Evolutionary conservation across 805 yeast genomes (phyloP).

Genomic region (Candida glaebosa): DNA sequence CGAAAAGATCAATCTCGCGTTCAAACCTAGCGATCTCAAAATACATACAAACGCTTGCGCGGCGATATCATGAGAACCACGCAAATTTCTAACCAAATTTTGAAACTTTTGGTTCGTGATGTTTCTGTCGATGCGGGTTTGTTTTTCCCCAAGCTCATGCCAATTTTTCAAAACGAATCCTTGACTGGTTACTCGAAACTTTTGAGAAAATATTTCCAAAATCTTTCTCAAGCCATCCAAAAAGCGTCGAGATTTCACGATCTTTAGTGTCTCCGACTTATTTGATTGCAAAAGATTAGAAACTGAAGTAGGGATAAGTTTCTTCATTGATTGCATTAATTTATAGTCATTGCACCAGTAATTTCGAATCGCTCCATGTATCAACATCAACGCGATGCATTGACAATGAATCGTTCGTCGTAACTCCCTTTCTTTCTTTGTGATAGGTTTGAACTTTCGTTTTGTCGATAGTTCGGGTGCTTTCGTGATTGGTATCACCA

Average conservation of each 20-base stretch:
- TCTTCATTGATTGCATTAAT: constrained; percentile 39
- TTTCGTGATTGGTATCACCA: constrained; percentile 13
- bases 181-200: constrained; percentile 46
- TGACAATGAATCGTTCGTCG: constrained; percentile 58
- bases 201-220: constrained; percentile 57
- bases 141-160: constrained; percentile 25
- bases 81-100: constrained; percentile 37
- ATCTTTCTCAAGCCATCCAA: constrained; percentile 73
- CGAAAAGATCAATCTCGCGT: constrained; percentile 75
- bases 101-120: constrained; percentile 43
- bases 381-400: constrained; percentile 54
- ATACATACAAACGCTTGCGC: constrained; percentile 86
- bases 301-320: constrained; percentile 46
- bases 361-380: constrained; percentile 69
- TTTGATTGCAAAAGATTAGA: constrained; percentile 39
- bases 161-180: constrained; percentile 36
- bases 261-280: constrained; percentile 15
- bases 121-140: constrained; percentile 18
- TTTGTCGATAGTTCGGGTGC: constrained; percentile 16
- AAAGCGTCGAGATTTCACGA: constrained; percentile 59
- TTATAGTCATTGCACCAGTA: constrained; percentile 61
- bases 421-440: constrained; percentile 51
- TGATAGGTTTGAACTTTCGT: constrained; percentile 33
- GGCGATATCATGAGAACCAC: constrained; percentile 74
- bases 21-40: constrained; percentile 64